Conservation (phyloP, 306 rosid genomes). For the Gastrolobium villosum region DNA sequence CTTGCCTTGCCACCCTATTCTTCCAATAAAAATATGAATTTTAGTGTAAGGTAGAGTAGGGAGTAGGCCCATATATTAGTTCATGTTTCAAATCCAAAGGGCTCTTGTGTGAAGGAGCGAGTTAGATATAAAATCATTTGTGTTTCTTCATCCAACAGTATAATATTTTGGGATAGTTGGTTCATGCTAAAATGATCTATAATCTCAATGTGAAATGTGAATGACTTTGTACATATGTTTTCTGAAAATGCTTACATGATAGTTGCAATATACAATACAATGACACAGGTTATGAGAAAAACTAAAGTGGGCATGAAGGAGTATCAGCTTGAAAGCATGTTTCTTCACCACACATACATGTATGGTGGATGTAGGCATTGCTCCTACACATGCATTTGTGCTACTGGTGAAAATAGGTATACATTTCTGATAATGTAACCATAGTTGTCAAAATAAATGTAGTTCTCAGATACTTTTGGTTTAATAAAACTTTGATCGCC, state of each 20-base stretch:
- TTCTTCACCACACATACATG: conserved; percentile 97
- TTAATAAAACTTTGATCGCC: not conserved
- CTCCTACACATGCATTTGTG: conserved; percentile 96
- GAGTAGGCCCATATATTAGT: too few relatives aligned
- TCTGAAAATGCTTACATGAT: conserved; percentile 28
- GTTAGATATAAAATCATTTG: too few relatives aligned
- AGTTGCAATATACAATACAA: conserved; percentile 32
- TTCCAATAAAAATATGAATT: too few relatives aligned
- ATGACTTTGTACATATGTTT: conserved; percentile 14
- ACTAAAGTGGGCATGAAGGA: conserved; percentile 86
- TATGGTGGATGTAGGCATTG: conserved; percentile 98
- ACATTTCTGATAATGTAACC: conserved; percentile 14
- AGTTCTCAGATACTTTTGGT: conserved; percentile 1
- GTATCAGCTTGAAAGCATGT: conserved; percentile 91
- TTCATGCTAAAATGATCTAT: not conserved
- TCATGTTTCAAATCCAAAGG: too few relatives aligned
- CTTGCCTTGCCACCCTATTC: too few relatives aligned
- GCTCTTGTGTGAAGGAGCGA: too few relatives aligned
- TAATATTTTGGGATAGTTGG: too few relatives aligned
- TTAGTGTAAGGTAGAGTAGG: too few relatives aligned
- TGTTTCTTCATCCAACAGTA: too few relatives aligned
- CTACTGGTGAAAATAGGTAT: conserved; percentile 90
- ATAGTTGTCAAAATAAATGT: conserved; percentile 8
- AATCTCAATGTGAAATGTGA: conserved; percentile 15
- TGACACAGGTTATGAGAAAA: conserved; percentile 82